Percentiles rank a stretch among this genome's conserved stretches.
These are phyloP conservation scores for Arthrobotrys musiformis DNA, from an alignment of 2,329 filamentous ascomycete species.

Conservation along the genomic window DNA sequence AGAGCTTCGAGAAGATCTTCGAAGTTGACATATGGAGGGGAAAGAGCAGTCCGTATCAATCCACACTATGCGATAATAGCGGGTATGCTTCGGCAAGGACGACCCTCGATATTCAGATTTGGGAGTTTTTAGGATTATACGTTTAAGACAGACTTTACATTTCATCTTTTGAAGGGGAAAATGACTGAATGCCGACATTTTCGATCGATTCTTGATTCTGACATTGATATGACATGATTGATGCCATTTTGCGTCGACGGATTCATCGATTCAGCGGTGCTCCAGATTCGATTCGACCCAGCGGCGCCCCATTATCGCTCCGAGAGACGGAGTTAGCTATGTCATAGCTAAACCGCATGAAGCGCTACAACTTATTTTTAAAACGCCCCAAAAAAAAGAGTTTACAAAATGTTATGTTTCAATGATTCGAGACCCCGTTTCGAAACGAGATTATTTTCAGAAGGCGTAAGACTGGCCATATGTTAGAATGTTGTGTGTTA, in stretches of 20 bases:
- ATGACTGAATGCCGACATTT: neutral
- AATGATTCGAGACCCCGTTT: constrained; percentile 13
- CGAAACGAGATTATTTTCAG: constrained; percentile 9
- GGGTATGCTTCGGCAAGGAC: constrained; percentile 42
- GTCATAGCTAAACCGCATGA: neutral
- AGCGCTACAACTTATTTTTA: constrained; percentile 15
- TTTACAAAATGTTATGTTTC: neutral
- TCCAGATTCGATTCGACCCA: neutral
- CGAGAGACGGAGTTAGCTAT: neutral
- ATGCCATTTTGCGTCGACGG: constrained; percentile 1
- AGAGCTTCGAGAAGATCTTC: constrained; percentile 49
- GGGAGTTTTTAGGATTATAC: constrained; percentile 45
- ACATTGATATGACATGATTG: constrained; percentile 2
- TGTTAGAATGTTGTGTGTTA: constrained; percentile 18
- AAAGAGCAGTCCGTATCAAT: constrained; percentile 20
- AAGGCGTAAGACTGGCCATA: neutral
- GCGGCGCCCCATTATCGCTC: neutral
- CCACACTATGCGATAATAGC: constrained; percentile 22
- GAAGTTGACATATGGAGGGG: constrained; percentile 1
- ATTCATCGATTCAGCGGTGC: neutral
- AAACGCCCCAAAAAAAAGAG: neutral
- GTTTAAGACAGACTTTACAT: constrained; percentile 30
- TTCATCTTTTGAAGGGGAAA: no score
- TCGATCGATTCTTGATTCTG: constrained; percentile 9
- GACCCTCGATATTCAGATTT: constrained; percentile 23